Conservation (phyloP, 2,329 filamentous ascomycete species). For the Beauveria bassiana region DNA sequence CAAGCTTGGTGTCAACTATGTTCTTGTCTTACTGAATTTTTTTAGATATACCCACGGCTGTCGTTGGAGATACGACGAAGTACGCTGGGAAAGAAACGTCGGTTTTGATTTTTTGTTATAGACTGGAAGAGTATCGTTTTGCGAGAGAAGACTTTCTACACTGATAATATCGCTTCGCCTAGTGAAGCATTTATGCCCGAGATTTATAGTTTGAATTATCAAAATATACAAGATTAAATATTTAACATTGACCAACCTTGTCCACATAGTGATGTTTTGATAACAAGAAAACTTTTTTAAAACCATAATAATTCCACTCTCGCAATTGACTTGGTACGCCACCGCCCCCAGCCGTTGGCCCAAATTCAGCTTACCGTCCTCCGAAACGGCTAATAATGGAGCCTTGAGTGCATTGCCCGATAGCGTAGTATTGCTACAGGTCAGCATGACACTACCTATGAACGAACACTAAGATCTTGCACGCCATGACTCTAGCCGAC, state of each 20-base stretch:
- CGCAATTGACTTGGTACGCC: too few species aligned
- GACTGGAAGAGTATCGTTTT: conserved; percentile 4
- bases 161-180: conserved; percentile 8
- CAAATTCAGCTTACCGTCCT: too few species aligned
- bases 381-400: neutral
- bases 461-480: neutral
- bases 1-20: conserved; percentile 5
- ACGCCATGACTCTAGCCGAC: neutral
- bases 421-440: neutral
- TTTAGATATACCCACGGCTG: conserved; percentile 28
- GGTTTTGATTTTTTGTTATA: conserved; percentile 9
- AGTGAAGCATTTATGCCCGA: neutral
- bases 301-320: too few species aligned
- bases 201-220: neutral
- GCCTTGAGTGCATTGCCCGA: neutral
- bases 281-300: too few species aligned
- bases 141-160: neutral
- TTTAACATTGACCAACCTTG: too few species aligned
- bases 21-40: conserved; percentile 16
- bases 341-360: too few species aligned
- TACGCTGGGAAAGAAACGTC: conserved; percentile 6
- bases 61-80: neutral
- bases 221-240: neutral
- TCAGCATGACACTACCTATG: neutral
- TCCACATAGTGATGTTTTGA: too few species aligned